phyloP scores from a whole-genome alignment of 352 stramenopile genomes.

The Globisporangium nagaii region DNA sequence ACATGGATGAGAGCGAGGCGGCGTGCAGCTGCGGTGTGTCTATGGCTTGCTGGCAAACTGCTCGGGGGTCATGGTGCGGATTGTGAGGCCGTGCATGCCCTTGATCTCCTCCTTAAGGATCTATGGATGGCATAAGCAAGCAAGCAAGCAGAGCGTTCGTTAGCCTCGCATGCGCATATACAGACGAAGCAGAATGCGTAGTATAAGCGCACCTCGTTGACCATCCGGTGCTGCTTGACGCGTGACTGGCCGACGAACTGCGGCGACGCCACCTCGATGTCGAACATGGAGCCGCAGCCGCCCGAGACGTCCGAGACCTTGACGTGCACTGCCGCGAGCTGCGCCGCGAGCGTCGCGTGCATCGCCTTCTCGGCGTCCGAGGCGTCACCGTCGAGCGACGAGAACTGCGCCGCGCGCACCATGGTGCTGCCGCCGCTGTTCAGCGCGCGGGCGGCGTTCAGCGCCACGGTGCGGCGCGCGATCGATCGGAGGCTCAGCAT shows the following conservation, averaged over 20 bases:
- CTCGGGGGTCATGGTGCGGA: constrained; percentile 73
- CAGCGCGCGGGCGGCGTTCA: too few relatives aligned
- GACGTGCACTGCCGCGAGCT: constrained; percentile 71
- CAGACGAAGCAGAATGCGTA: too few relatives aligned
- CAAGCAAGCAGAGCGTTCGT: neutral
- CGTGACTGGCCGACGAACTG: constrained; percentile 74
- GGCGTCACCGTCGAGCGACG: constrained; percentile 17
- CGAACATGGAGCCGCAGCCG: constrained; percentile 86
- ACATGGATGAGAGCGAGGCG: too few relatives aligned
- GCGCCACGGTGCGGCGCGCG: neutral
- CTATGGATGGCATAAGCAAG: constrained; percentile 17
- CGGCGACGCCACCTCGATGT: constrained; percentile 80
- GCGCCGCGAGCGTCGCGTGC: constrained; percentile 44
- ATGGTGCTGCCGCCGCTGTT: too few relatives aligned
- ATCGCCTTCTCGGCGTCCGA: constrained; percentile 65
- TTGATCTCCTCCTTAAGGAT: constrained; percentile 84
- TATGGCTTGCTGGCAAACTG: constrained; percentile 63
- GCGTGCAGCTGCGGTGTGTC: constrained; percentile 2
- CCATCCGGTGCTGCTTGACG: constrained; percentile 85
- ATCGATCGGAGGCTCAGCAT: constrained; percentile 8
- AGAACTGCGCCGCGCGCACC: constrained; percentile 4
- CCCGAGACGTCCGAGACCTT: constrained; percentile 85
- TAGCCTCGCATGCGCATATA: neutral
- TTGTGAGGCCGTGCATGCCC: constrained; percentile 81
- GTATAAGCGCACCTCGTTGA: constrained; percentile 63